phyloP scores from a whole-genome alignment of 768 basidiomycete species.

The Tylopilus rubrobrunneus region DNA sequence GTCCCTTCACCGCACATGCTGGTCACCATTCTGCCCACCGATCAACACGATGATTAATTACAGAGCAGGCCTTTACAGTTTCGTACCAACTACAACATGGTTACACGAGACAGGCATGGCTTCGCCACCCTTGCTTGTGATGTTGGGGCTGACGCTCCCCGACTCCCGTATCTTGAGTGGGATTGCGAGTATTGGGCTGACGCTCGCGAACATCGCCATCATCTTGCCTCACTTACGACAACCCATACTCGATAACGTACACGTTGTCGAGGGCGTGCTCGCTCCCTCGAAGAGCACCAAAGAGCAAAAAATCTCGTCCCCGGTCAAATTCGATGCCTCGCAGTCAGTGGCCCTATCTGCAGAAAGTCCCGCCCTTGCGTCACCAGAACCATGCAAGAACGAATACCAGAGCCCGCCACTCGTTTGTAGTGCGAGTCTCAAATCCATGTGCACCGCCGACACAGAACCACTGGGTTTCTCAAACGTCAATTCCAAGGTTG shows the following conservation, averaged over 20 bases:
- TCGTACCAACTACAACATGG: constrained; percentile 19
- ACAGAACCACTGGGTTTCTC: background rate
- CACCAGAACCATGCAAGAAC: background rate
- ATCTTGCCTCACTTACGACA: constrained; percentile 24
- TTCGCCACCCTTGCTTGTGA: constrained; percentile 23
- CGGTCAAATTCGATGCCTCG: background rate
- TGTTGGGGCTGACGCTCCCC: constrained; percentile 23
- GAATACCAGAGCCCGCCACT: background rate
- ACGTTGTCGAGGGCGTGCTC: background rate
- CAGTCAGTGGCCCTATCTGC: background rate
- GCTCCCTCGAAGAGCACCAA: background rate
- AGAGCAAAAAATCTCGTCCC: background rate
- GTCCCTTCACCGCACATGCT: background rate
- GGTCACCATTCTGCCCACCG: constrained; percentile 3
- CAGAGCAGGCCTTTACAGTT: constrained; percentile 28
- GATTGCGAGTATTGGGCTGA: constrained; percentile 24
- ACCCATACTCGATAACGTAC: constrained; percentile 14
- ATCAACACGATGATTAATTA: constrained; percentile 19
- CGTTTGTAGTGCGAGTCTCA: background rate
- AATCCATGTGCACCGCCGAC: background rate
- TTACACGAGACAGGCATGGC: constrained; percentile 19
- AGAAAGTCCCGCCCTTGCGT: background rate
- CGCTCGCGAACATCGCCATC: constrained; percentile 21
- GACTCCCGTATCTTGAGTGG: constrained; percentile 26
- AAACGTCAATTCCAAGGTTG: background rate